phyloP scores from a whole-genome alignment of 495 filamentous ascomycete genomes.

The Pyronema omphalodes region DNA sequence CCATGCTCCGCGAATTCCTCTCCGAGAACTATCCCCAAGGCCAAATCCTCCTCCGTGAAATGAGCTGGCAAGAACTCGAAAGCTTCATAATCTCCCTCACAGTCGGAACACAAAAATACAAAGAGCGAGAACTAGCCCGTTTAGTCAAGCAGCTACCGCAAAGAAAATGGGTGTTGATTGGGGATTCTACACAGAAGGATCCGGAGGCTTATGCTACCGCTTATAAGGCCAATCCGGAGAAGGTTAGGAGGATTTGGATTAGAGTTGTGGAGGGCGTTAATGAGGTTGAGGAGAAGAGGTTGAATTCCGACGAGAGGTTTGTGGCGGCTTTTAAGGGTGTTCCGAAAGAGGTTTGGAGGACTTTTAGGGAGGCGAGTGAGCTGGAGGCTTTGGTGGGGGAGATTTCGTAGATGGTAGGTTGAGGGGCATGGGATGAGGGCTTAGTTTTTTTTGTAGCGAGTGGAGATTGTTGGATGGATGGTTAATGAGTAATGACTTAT shows the following conservation, averaged over 20 bases:
- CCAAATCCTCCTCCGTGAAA: conserved; percentile 66
- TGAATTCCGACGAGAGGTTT: conserved; percentile 59
- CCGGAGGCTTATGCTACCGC: conserved; percentile 75
- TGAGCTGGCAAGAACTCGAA: conserved; percentile 68
- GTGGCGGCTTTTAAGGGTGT: conserved; percentile 65
- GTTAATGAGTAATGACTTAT: too few species aligned
- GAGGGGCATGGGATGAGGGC: conserved; percentile 19
- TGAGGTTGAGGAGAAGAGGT: conserved; percentile 43
- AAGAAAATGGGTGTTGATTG: conserved; percentile 63
- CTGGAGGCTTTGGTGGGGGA: conserved; percentile 35
- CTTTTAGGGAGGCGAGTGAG: conserved; percentile 61
- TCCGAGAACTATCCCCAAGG: conserved; percentile 52
- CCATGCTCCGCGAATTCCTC: conserved; percentile 61
- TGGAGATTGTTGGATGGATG: too few species aligned
- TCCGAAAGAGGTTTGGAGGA: conserved; percentile 51
- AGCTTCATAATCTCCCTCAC: conserved; percentile 66
- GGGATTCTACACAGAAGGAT: conserved; percentile 81
- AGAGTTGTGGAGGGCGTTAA: conserved; percentile 64
- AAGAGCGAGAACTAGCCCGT: conserved; percentile 60
- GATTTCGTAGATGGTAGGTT: conserved; percentile 15
- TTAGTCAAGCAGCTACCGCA: conserved; percentile 57
- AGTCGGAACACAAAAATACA: conserved; percentile 69
- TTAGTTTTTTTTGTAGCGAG: too few species aligned
- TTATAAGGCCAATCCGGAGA: conserved; percentile 43
- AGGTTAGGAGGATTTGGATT: conserved; percentile 67